These are phyloP conservation scores for Guyanaporus albipodus DNA, from an alignment of 768 basidiomycete genomes.

Conservation along the genomic window DNA sequence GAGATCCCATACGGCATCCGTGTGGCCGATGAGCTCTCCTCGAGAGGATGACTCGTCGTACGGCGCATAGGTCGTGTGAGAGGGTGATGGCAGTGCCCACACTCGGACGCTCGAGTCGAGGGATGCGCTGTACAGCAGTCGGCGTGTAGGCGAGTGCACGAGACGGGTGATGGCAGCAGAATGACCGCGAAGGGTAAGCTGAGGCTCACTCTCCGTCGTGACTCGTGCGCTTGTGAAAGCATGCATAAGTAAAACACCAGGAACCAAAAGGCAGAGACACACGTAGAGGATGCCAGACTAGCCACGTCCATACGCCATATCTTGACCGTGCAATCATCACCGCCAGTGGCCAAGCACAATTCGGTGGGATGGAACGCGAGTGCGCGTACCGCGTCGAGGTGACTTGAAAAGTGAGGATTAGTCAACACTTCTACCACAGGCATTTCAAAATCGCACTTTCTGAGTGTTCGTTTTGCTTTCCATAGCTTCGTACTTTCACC, in stretches of 20 bases:
- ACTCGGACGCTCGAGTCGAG: slow-evolving; percentile 90
- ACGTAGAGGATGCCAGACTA: slow-evolving; percentile 73
- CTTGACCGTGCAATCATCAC: slow-evolving; percentile 94
- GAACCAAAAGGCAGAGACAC: slow-evolving; percentile 34
- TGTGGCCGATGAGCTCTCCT: slow-evolving; percentile 85
- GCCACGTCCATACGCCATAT: slow-evolving; percentile 88
- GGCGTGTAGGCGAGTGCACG: slow-evolving; percentile 70
- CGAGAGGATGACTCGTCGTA: slow-evolving; percentile 78
- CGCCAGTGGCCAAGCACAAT: slow-evolving; percentile 84
- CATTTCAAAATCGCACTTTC: slow-evolving; percentile 62
- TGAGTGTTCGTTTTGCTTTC: slow-evolving; percentile 81
- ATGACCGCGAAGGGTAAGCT: slow-evolving; percentile 91
- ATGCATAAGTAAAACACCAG: slow-evolving; percentile 4
- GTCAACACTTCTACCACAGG: background rate
- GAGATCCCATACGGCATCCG: slow-evolving; percentile 96
- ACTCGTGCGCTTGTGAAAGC: slow-evolving; percentile 50
- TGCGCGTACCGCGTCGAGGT: slow-evolving; percentile 89
- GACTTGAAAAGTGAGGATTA: slow-evolving; percentile 44
- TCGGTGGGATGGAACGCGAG: slow-evolving; percentile 87
- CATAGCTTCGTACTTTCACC: slow-evolving; percentile 72
- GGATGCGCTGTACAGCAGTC: slow-evolving; percentile 85
- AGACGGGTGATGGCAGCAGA: slow-evolving; percentile 87
- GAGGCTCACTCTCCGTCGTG: slow-evolving; percentile 87
- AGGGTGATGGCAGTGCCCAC: slow-evolving; percentile 74
- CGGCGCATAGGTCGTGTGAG: slow-evolving; percentile 87